Base-by-base conservation (phyloP, 2,329 filamentous ascomycete genomes). In the Nemania sp. region DNA sequence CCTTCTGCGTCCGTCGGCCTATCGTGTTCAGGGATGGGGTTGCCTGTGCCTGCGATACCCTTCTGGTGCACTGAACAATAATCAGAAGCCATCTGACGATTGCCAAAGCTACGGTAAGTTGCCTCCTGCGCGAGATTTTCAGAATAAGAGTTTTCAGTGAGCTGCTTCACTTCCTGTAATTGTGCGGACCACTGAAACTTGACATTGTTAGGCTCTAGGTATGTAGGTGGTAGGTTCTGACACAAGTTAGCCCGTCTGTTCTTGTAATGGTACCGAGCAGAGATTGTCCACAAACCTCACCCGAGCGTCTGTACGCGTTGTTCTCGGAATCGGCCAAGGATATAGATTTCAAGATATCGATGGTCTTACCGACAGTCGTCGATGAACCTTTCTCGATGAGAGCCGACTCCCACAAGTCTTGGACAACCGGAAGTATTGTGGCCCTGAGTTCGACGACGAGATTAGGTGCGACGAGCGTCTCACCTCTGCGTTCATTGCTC, bases 401-500 rank as follows among this genome's bases (percentile, higher is more conserved):
- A 25, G 87, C 81, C 1, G 92, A 96, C 67, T 91, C 87, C 96
- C 95, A 99, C 29, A 98, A 83, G 48, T 88, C 83, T 58, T 85
- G 84, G 42, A 95, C 83, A 47, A 89, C 85, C 0, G 92, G 91
- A 13, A 97, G 78, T 25, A 97, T 86, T 25, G 88, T 86, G 76
- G 90, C 87, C 43, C 95, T 89, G 43, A 98, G 77, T 73, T 98
- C 94, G 5, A 98, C 87, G 13, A 97, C 79, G 57, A 98, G 90
- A 69, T 97, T 94, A 1, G 85, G 81, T 13, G 87, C 83, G 10
- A 80, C 71, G 20, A 78, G 76, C 2, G 73, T 68, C 21, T 77
- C 77, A 12, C 74, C 73, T 42, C 76, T 76, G 43, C 81, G 75
- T 15, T 82, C 80, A 5, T 69, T 68, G n/a, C 75, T 73, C n/a